A percentile compares a stretch with the other conserved stretches of the same genome.
These are phyloP conservation scores for Dioszegia crocea DNA, from an alignment of 768 basidiomycete species.

Conservation along the genomic window DNA sequence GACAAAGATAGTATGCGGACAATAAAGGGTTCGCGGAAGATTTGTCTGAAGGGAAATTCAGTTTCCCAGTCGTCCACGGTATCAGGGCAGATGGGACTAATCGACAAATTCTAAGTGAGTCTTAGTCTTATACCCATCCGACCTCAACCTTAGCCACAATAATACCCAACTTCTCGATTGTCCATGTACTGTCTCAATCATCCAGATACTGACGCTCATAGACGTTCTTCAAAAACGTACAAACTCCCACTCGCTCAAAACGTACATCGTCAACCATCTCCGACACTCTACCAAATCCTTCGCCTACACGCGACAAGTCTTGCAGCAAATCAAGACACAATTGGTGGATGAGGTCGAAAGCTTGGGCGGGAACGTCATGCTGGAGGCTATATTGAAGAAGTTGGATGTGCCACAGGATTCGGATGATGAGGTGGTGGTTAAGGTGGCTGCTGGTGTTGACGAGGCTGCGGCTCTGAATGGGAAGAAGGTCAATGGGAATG, in stretches of 20 bases:
- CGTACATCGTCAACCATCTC: conserved; percentile 74
- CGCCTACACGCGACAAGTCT: conserved; percentile 72
- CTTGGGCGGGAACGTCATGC: conserved; percentile 68
- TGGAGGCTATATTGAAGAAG: conserved; percentile 52
- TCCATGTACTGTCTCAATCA: conserved; percentile 3
- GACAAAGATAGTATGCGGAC: conserved; percentile 62
- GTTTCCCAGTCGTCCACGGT: conserved; percentile 88
- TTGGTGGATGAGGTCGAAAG: conserved; percentile 64
- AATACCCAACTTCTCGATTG: too few relatives aligned
- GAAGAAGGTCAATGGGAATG: conserved; percentile 3
- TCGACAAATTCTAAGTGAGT: conserved; percentile 75
- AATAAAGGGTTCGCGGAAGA: conserved; percentile 80
- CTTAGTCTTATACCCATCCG: too few relatives aligned
- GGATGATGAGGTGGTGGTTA: neutral
- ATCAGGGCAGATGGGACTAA: conserved; percentile 73
- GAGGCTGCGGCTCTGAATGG: too few relatives aligned
- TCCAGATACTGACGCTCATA: conserved; percentile 43
- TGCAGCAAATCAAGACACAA: conserved; percentile 64
- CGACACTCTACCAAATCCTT: conserved; percentile 73
- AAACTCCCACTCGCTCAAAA: conserved; percentile 71
- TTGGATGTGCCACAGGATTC: conserved; percentile 52
- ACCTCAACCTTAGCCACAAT: too few relatives aligned
- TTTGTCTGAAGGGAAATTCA: conserved; percentile 94
- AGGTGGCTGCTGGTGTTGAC: too few relatives aligned
- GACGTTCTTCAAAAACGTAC: conserved; percentile 89